Base-by-base conservation (phyloP, 805 yeast genomes). In the Saccharomycopsis capsularis region DNA sequence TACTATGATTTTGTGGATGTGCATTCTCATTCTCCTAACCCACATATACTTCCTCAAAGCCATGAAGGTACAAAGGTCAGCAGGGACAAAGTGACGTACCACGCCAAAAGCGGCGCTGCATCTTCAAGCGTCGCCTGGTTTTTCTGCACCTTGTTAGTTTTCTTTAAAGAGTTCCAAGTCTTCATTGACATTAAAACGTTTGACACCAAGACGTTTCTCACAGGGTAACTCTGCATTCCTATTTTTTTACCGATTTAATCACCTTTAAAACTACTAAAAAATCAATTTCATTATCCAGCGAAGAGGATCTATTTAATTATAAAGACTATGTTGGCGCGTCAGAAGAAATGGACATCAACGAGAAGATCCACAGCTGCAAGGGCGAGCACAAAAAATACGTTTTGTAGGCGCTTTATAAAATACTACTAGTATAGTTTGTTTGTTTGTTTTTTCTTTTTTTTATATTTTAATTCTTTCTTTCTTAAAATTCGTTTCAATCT, bases 11-110 rank as follows among this genome's bases (percentile, higher is more conserved):
- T 68, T 74, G 18, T 71, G 76, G 76, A 52, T 66, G 9, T 68
- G 73, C 57, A 69, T 71, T 44, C 66, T 71, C 53, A 56, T 65
- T 45, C n/a, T n/a, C n/a, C n/a, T 66, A 66, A 52, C 55, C 53
- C 76, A 71, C 57, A 65, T 71, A 49, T 63, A 69, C 47, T 71
- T 70, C 58, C 68, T 70, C 70, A 56, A 55, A 41, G 76, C 76
- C 4, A 67, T 68, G 54, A 65, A 66, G 57, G 72, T 64, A 3
- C 76, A 71, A 59, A 73, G 2, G 48, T 67, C 38, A 64, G 62
- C 54, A 64, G 74, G 59, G 60, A 63, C 18, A 60, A 47, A 9
- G 66, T 70, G 57, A 62, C 63, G 18, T 71, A 66, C 62, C 59
- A 57, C 41, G 67, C 75, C 3, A 73, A 73, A 19, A 62, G 71